Conservation (phyloP, 495 filamentous ascomycete species). For the Penicillium argentinense region DNA sequence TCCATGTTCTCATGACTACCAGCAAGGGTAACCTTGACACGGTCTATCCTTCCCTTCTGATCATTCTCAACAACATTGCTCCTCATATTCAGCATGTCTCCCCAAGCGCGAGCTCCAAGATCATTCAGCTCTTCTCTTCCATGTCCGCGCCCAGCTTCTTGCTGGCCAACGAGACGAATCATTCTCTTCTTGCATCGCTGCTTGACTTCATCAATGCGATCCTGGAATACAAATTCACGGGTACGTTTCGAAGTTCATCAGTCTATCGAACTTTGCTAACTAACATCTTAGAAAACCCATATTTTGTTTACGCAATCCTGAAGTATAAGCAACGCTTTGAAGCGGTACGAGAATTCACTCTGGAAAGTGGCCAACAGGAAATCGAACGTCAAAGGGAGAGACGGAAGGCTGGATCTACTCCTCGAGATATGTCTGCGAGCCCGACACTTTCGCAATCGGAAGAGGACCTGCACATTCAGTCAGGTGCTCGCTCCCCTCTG, state of each 20-base stretch:
- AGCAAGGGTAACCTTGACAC: conserved; percentile 90
- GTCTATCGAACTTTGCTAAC: conserved; percentile 6
- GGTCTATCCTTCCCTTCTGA: conserved; percentile 88
- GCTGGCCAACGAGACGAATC: conserved; percentile 93
- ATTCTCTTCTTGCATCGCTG: conserved; percentile 75
- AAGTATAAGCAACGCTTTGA: conserved; percentile 82
- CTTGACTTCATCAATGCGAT: conserved; percentile 91
- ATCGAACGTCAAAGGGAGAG: conserved; percentile 77
- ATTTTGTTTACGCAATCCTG: conserved; percentile 78
- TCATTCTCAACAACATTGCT: conserved; percentile 90
- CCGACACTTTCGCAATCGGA: conserved; percentile 56
- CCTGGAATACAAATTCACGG: conserved; percentile 84
- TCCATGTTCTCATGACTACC: conserved; percentile 86
- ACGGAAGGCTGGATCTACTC: conserved; percentile 63
- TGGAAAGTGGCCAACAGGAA: conserved; percentile 94
- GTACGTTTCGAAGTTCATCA: conserved; percentile 46
- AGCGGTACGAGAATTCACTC: conserved; percentile 83
- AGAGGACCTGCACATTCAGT: conserved; percentile 70
- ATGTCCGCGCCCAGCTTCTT: conserved; percentile 96
- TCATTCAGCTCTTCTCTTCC: conserved; percentile 85
- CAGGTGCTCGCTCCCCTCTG: conserved; percentile 59
- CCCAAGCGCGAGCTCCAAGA: conserved; percentile 71
- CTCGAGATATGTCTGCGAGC: conserved; percentile 30
- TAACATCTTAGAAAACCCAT: conserved; percentile 71
- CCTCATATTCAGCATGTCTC: conserved; percentile 78